Percentiles rank a stretch among this genome's conserved stretches.
Conservation (phyloP, 2,329 filamentous ascomycete genomes). For the Esteya vermicola region DNA sequence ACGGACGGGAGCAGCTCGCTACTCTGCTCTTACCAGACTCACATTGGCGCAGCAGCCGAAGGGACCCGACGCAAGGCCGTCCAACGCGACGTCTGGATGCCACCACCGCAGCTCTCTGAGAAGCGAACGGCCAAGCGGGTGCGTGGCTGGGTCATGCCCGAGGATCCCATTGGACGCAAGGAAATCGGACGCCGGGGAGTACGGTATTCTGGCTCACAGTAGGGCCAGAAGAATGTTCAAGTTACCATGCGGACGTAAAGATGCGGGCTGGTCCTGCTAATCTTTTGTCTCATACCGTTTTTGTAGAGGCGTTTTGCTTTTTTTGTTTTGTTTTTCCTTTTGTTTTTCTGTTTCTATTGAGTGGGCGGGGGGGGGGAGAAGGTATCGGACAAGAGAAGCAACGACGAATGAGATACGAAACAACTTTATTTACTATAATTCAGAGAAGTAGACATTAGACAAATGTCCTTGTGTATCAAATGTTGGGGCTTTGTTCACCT, state of each 20-base stretch:
- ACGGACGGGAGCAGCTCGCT: slow-evolving; percentile 19
- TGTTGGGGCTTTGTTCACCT: too few relatives aligned
- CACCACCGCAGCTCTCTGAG: slow-evolving; percentile 55
- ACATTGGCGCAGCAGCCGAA: slow-evolving; percentile 63
- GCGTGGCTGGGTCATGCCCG: slow-evolving; percentile 62
- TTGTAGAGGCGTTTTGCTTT: not conserved
- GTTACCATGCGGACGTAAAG: too few relatives aligned
- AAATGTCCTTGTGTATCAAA: too few relatives aligned
- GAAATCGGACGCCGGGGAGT: slow-evolving; percentile 56
- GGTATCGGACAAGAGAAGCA: too few relatives aligned
- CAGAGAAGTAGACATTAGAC: too few relatives aligned
- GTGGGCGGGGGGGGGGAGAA: too few relatives aligned
- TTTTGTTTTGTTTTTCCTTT: not conserved
- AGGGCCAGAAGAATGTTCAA: not conserved
- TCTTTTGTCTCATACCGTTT: not conserved
- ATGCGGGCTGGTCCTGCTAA: not conserved
- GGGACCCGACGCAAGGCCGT: slow-evolving; percentile 56
- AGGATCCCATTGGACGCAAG: slow-evolving; percentile 57
- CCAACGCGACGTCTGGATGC: slow-evolving; percentile 63
- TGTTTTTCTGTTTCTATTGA: too few relatives aligned
- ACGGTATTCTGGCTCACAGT: slow-evolving; percentile 27
- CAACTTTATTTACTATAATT: too few relatives aligned
- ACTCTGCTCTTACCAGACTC: slow-evolving; percentile 34
- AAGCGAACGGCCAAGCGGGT: slow-evolving; percentile 63
- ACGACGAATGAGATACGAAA: too few relatives aligned